Evolutionary conservation across 2,329 filamentous ascomycete genomes (phyloP).

Genomic region (Metarhizium anisopliae): DNA sequence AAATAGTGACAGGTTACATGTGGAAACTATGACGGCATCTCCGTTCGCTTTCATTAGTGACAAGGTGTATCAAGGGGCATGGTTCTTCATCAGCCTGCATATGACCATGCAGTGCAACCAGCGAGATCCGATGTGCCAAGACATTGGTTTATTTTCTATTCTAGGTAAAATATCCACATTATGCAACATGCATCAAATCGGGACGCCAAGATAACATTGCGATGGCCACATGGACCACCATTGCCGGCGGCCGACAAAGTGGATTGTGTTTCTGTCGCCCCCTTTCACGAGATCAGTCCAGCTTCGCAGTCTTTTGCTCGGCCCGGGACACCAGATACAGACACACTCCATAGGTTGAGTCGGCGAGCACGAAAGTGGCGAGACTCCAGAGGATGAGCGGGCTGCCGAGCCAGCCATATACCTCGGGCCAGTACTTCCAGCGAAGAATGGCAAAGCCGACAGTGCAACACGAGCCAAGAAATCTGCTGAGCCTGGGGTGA

Average conservation of each 20-base stretch:
- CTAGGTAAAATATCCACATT: neutral
- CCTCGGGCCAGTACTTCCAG: constrained; percentile 9
- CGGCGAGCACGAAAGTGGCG: constrained; percentile 4
- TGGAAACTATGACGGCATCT: no score
- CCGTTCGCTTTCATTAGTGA: no score
- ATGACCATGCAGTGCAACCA: no score
- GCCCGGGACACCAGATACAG: constrained; percentile 2
- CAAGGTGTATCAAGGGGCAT: no score
- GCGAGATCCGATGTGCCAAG: no score
- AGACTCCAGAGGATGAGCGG: constrained; percentile 8
- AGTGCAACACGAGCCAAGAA: constrained; percentile 9
- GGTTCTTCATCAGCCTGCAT: no score
- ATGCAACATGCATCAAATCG: neutral
- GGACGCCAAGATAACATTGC: neutral
- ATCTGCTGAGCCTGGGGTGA: constrained; percentile 6
- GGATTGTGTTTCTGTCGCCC: no score
- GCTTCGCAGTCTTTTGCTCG: neutral
- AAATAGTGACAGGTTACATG: no score
- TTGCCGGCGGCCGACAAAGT: no score
- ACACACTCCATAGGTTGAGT: constrained; percentile 7
- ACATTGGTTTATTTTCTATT: neutral
- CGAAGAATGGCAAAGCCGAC: constrained; percentile 8
- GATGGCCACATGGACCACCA: neutral
- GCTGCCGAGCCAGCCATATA: constrained; percentile 6
- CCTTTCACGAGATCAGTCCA: neutral